Conservation (phyloP, 805 yeast genomes). For the Candida vartiovaarae region DNA sequence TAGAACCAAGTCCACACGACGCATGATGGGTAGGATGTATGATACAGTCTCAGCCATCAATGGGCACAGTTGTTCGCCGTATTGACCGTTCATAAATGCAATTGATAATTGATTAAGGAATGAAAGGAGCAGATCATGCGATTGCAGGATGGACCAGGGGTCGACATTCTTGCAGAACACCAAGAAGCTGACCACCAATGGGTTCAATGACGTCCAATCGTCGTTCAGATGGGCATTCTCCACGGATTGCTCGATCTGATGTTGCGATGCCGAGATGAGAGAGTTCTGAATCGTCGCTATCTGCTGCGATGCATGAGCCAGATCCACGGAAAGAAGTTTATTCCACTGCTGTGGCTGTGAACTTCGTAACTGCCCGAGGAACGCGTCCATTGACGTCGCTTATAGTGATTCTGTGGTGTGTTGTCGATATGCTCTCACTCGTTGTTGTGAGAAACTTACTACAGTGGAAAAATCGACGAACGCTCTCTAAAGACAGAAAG, state of each 20-base stretch:
- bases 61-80: conserved; percentile 31
- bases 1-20: conserved; percentile 33
- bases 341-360: too few species aligned
- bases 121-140: conserved; percentile 46
- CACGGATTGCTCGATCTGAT: conserved; percentile 8
- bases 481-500: too few species aligned
- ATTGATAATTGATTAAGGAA: conserved; percentile 41
- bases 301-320: conserved; percentile 3
- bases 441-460: too few species aligned
- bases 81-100: conserved; percentile 39
- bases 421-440: too few species aligned
- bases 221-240: conserved; percentile 27
- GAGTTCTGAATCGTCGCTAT: conserved; percentile 15
- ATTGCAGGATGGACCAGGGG: conserved; percentile 47
- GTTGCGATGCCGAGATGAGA: conserved; percentile 11
- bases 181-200: conserved; percentile 36
- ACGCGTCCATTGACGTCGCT: too few species aligned
- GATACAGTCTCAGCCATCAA: conserved; percentile 32
- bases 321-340: conserved; percentile 8
- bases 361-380: too few species aligned
- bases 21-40: conserved; percentile 39
- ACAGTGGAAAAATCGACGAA: too few species aligned
- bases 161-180: conserved; percentile 41
- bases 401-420: too few species aligned
- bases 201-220: conserved; percentile 38